phyloP scores from a whole-genome alignment of 257 asterid species.

The Marsdenia floribunda region DNA sequence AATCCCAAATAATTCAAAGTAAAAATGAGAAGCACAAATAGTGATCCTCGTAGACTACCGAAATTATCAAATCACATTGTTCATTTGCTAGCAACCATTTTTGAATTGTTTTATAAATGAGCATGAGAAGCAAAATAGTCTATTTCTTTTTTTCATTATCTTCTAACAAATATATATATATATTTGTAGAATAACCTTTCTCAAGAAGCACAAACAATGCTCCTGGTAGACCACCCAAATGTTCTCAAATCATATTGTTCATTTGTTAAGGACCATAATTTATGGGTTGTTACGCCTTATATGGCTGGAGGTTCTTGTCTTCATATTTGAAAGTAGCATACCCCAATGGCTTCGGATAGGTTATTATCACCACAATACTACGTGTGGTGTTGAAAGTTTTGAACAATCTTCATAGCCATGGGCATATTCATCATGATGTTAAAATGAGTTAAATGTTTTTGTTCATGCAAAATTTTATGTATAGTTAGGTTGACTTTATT shows the following conservation, averaged over 20 bases:
- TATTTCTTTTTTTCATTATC: too few species aligned
- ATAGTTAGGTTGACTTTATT: background rate
- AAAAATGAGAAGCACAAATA: too few species aligned
- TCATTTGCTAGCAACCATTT: too few species aligned
- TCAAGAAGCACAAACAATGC: conserved; percentile 95
- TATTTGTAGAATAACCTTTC: conserved; percentile 80
- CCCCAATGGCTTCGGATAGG: conserved; percentile 95
- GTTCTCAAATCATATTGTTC: conserved; percentile 97
- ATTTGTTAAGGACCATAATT: conserved; percentile 77
- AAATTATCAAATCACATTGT: too few species aligned
- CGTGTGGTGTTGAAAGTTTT: conserved; percentile 88
- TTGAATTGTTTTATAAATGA: too few species aligned
- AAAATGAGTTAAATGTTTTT: too few species aligned
- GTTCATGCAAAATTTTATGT: background rate
- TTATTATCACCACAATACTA: conserved; percentile 80
- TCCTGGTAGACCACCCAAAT: conserved; percentile 88
- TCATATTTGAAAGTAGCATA: conserved; percentile 77
- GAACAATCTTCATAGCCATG: too few species aligned
- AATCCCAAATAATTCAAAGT: too few species aligned
- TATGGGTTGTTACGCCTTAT: conserved; percentile 98
- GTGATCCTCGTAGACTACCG: too few species aligned
- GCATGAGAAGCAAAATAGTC: too few species aligned
- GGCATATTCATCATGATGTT: too few species aligned
- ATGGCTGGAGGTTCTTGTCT: conserved; percentile 99
- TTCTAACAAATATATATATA: background rate